Evolutionary conservation across 2,329 filamentous ascomycete genomes (phyloP), one percentile per base, ranked within the genome.

Genomic region (Colletotrichum orbiculare): DNA sequence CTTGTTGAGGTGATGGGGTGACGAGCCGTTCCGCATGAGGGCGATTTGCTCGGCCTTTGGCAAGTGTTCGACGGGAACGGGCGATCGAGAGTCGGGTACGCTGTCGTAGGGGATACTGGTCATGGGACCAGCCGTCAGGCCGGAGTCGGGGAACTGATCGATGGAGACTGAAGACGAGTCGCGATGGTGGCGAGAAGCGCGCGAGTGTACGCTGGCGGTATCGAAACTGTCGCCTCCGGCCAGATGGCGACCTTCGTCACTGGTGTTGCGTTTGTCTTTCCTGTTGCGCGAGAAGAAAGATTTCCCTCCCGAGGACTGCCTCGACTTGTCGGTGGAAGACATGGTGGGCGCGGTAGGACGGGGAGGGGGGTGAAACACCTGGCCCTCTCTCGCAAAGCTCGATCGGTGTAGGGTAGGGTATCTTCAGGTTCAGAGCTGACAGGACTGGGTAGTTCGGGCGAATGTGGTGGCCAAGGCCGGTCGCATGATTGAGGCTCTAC

Each of bases 221-320:
- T 91, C 88, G 72, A 86, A 83, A 50, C 75, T 70, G 70, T 91
- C 85, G 70, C 82, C 83, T 59, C 84, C 82, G 70, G 79, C 79
- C 67, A 84, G 73, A 69, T 85, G 83, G 70, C 83, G 83, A 71
- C 83, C 82, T 73, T 89, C 87, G 71, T 87, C 83, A 76, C 87
- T 86, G 68, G 83, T 78, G 72, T 84, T 83, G 75, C 89, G 87
- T 76, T 89, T 89, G 72, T 85, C 84, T 78, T 89, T 92, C 81
- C 93, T 96, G 80, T 90, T 91, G 75, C 94, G 88, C 73, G 93
- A 94, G 82, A 97, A 97, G 83, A 97, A 93, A 68, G 91, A 93
- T 75, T 89, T 90, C 74, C 85, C 85, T 72, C 81, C 81, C 60
- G 92, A 94, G 69, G 91, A 93, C 83, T 95, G 91, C 79, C 92